phyloP scores from a whole-genome alignment of 805 yeast genomes.

The Barnettozyma sp. region DNA sequence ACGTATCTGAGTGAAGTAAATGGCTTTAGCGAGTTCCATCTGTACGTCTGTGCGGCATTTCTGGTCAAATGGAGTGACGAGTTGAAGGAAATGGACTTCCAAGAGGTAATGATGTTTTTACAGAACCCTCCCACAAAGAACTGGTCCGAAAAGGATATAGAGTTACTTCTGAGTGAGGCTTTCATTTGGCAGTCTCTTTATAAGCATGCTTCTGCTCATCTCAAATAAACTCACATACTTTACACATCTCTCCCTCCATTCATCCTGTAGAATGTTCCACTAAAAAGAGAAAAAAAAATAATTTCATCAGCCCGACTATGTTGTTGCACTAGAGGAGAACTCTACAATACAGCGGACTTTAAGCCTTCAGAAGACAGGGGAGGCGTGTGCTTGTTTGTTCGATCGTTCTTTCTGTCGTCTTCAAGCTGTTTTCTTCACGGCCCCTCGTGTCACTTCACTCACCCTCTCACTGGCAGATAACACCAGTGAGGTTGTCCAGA shows the following conservation, averaged over 20 bases:
- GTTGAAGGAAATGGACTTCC: constrained; percentile 82
- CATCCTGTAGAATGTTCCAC: no score
- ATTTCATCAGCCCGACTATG: neutral
- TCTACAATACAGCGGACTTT: no score
- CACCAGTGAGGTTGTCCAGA: constrained; percentile 12
- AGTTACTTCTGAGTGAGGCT: constrained; percentile 89
- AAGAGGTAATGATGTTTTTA: constrained; percentile 83
- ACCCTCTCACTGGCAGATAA: constrained; percentile 10
- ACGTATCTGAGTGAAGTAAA: constrained; percentile 73
- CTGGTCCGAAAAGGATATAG: constrained; percentile 89
- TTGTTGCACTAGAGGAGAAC: neutral
- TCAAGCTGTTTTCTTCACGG: neutral
- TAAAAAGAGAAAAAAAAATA: no score
- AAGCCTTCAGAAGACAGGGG: no score
- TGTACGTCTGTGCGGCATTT: constrained; percentile 96
- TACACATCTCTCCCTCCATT: no score
- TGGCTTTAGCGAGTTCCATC: constrained; percentile 89
- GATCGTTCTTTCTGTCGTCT: no score
- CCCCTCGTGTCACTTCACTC: neutral
- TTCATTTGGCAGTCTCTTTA: constrained; percentile 93
- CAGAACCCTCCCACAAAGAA: constrained; percentile 82
- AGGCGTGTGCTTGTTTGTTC: no score
- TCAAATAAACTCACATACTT: constrained; percentile 27
- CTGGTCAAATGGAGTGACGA: constrained; percentile 79
- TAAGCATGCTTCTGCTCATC: constrained; percentile 84